phyloP scores from a whole-genome alignment of 768 basidiomycete species.

The Guyanaporus albipodus region DNA sequence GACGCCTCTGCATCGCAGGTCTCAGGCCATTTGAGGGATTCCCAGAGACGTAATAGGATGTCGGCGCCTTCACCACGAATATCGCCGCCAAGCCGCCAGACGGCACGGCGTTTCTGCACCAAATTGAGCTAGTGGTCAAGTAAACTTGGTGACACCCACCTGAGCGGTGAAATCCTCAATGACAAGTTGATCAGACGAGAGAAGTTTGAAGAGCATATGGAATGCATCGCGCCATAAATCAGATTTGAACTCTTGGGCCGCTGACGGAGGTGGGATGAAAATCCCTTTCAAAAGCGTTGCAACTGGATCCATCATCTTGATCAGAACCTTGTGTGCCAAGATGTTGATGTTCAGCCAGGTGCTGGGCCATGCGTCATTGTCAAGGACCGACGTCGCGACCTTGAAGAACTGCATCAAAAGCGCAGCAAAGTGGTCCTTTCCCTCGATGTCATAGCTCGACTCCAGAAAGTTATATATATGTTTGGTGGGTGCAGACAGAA shows the following conservation, averaged over 20 bases:
- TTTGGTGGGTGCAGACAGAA: slow-evolving; percentile 75
- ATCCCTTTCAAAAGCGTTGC: slow-evolving; percentile 71
- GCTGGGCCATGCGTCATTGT: slow-evolving; percentile 83
- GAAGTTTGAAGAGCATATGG: slow-evolving; percentile 74
- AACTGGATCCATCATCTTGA: slow-evolving; percentile 85
- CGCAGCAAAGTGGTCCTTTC: slow-evolving; percentile 68
- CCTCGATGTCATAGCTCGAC: slow-evolving; percentile 82
- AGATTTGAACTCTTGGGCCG: slow-evolving; percentile 64
- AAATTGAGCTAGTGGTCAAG: slow-evolving; percentile 3
- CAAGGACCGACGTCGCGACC: slow-evolving; percentile 74
- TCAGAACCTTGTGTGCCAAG: slow-evolving; percentile 79
- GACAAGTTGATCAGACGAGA: slow-evolving; percentile 86
- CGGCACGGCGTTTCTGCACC: slow-evolving; percentile 82
- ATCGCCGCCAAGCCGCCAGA: slow-evolving; percentile 96
- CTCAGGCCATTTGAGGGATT: slow-evolving; percentile 76
- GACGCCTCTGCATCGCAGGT: slow-evolving; percentile 45
- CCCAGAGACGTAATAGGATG: slow-evolving; percentile 79
- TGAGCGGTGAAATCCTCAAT: slow-evolving; percentile 96
- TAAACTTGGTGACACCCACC: slow-evolving; percentile 38
- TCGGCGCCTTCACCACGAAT: slow-evolving; percentile 88
- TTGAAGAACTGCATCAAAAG: slow-evolving; percentile 78
- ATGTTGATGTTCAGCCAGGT: slow-evolving; percentile 92
- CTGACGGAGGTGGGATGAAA: slow-evolving; percentile 71
- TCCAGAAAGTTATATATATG: slow-evolving; percentile 78
- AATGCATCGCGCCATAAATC: slow-evolving; percentile 80